phyloP scores from a whole-genome alignment of 495 filamentous ascomycete species.

The Neurospora sp. region DNA sequence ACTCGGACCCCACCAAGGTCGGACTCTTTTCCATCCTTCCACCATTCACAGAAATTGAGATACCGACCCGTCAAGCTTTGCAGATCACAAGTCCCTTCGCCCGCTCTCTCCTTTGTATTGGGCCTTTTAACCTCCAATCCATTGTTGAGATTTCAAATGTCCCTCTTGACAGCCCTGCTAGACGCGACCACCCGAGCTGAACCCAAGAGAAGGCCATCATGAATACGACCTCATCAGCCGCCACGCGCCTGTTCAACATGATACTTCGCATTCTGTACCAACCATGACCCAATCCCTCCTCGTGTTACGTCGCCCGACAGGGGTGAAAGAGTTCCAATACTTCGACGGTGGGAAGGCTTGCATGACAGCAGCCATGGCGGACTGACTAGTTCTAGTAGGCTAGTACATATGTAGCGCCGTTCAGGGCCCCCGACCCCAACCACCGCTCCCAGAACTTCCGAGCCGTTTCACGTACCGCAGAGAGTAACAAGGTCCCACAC shows the following conservation, averaged over 20 bases:
- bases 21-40: neutral
- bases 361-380: neutral
- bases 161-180: neutral
- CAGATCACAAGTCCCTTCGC: neutral
- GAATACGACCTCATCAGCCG: neutral
- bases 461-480: too few relatives aligned
- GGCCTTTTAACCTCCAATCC: neutral
- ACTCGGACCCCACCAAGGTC: neutral
- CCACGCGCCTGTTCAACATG: neutral
- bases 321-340: neutral
- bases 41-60: too few relatives aligned
- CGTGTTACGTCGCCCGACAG: neutral
- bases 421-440: too few relatives aligned
- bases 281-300: neutral
- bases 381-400: neutral
- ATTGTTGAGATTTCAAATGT: neutral
- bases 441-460: too few relatives aligned
- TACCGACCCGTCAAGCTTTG: neutral
- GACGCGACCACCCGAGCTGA: neutral
- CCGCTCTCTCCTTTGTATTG: neutral
- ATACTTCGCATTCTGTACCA: neutral
- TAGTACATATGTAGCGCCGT: too few relatives aligned
- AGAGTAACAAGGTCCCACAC: neutral
- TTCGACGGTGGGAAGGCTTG: neutral
- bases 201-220: neutral